Percentiles rank a stretch among this genome's conserved stretches.
Conservation (phyloP, 768 basidiomycete genomes). For the Tylopilus plumbeoviolaceoides region DNA sequence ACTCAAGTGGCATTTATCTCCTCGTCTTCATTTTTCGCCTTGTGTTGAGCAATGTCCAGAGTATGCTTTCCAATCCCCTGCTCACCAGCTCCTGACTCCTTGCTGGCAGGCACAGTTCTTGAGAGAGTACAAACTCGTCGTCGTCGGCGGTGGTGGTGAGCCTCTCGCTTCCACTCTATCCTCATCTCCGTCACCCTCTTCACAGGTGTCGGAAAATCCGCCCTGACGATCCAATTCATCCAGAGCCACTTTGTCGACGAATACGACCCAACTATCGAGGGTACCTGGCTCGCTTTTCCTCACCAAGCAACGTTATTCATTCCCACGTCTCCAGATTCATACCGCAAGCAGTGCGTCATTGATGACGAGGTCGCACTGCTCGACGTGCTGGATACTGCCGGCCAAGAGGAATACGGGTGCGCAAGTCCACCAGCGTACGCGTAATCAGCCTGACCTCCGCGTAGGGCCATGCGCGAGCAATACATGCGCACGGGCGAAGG, state of each 20-base stretch:
- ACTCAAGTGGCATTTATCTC: constrained; percentile 8
- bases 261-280: constrained; percentile 94
- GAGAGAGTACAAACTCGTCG: constrained; percentile 97
- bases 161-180: constrained; percentile 33
- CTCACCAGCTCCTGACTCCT: not conserved
- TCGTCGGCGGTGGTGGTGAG: constrained; percentile 95
- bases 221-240: constrained; percentile 96
- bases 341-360: constrained; percentile 94
- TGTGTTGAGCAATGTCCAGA: constrained; percentile 27
- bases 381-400: constrained; percentile 95
- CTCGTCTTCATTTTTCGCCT: not conserved
- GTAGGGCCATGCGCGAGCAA: constrained; percentile 96
- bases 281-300: constrained; percentile 33
- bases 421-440: constrained; percentile 28
- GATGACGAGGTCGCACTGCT: constrained; percentile 98
- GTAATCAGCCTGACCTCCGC: constrained; percentile 4
- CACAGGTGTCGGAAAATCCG: constrained; percentile 68
- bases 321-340: constrained; percentile 62
- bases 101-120: constrained; percentile 72
- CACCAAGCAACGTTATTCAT: not conserved
- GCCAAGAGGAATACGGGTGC: constrained; percentile 97
- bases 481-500: constrained; percentile 99
- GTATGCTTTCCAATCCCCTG: constrained; percentile 8
- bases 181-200: not conserved
- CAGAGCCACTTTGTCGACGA: constrained; percentile 93